phyloP scores from a whole-genome alignment of 305 asterid species.

The Rubia peregrina region DNA sequence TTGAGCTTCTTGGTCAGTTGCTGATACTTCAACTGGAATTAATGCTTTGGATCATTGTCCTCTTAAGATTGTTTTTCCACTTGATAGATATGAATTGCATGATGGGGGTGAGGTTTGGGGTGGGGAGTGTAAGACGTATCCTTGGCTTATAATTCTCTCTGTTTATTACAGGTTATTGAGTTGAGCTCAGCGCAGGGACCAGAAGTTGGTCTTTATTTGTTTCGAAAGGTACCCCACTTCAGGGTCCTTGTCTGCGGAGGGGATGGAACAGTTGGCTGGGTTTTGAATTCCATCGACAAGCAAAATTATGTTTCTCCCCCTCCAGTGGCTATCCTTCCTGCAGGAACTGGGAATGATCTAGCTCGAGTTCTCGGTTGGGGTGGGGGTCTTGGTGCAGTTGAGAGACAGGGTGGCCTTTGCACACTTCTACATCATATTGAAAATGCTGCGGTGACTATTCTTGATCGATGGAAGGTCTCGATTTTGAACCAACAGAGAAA shows the following conservation, averaged over 20 bases:
- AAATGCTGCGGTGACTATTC: slow-evolving; percentile 98
- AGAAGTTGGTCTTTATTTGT: slow-evolving; percentile 76
- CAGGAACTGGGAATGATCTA: slow-evolving; percentile 98
- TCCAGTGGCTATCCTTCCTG: slow-evolving; percentile 96
- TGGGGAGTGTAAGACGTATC: background rate
- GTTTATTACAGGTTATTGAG: slow-evolving; percentile 46
- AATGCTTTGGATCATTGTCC: background rate
- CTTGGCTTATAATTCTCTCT: background rate
- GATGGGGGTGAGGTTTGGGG: background rate
- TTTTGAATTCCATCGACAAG: slow-evolving; percentile 76
- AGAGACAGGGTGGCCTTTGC: slow-evolving; percentile 96
- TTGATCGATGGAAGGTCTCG: slow-evolving; percentile 91
- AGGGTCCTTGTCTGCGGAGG: slow-evolving; percentile 93
- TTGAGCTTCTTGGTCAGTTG: background rate
- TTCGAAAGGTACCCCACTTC: slow-evolving; percentile 81
- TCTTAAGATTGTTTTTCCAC: background rate
- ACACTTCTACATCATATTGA: slow-evolving; percentile 79
- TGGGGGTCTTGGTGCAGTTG: slow-evolving; percentile 89
- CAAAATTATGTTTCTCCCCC: slow-evolving; percentile 94
- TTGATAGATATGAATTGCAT: background rate
- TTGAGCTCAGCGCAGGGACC: slow-evolving; percentile 34
- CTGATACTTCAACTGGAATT: background rate
- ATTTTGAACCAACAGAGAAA: slow-evolving; percentile 61
- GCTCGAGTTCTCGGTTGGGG: slow-evolving; percentile 99
- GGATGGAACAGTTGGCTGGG: slow-evolving; percentile 99